A percentile compares a stretch with the other conserved stretches of the same genome.
Conservation (phyloP, 306 rosid genomes). For the Acacia acuminata region DNA sequence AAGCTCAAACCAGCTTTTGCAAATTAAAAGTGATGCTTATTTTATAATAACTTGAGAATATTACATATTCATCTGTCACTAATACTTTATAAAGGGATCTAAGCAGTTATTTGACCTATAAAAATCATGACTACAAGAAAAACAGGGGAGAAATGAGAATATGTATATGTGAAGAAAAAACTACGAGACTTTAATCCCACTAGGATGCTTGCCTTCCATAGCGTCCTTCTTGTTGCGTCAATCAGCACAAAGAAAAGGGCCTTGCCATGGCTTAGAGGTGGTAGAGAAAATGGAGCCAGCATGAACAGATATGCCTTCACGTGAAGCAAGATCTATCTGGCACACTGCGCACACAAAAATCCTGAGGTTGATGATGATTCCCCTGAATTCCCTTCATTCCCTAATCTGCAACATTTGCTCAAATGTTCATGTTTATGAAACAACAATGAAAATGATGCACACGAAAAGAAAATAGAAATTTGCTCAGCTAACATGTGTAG, state of each 20-base stretch:
- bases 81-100: slow-evolving; percentile 47
- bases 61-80: slow-evolving; percentile 44
- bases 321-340: slow-evolving; percentile 85
- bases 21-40: slow-evolving; percentile 28
- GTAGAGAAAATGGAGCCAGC: slow-evolving; percentile 93
- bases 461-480: background rate
- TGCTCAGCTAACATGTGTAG: no score
- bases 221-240: slow-evolving; percentile 96
- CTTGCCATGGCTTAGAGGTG: slow-evolving; percentile 93
- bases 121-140: slow-evolving; percentile 28
- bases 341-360: slow-evolving; percentile 85
- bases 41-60: slow-evolving; percentile 34
- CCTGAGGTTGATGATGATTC: slow-evolving; percentile 64
- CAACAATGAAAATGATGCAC: background rate
- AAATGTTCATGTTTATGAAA: background rate
- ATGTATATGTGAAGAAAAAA: slow-evolving; percentile 17
- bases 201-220: slow-evolving; percentile 96
- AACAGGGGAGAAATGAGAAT: slow-evolving; percentile 34
- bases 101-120: slow-evolving; percentile 56
- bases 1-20: background rate
- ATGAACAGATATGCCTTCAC: slow-evolving; percentile 90
- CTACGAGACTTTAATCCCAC: slow-evolving; percentile 79
- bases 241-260: slow-evolving; percentile 90
- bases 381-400: slow-evolving; percentile 59
- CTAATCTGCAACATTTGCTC: slow-evolving; percentile 58